These are phyloP conservation scores for Metarhizium anisopliae DNA, from an alignment of 2,329 filamentous ascomycete species.

Conservation along the genomic window DNA sequence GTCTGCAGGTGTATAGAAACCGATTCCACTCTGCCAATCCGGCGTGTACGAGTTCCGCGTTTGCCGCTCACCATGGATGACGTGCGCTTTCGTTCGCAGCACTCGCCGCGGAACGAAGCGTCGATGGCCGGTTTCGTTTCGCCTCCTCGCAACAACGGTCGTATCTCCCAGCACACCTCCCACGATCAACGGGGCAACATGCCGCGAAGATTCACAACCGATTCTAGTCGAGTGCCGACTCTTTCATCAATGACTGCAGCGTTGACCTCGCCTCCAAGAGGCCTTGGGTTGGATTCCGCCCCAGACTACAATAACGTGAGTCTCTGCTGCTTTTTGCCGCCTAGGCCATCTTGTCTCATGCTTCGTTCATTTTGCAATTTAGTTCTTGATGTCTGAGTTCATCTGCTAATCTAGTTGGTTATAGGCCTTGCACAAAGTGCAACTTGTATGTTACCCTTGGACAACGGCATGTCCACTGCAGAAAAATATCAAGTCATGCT, in stretches of 20 bases:
- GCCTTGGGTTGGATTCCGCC: slow-evolving; percentile 28
- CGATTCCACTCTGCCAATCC: slow-evolving; percentile 24
- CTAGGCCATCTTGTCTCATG: neutral
- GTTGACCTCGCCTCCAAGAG: slow-evolving; percentile 43
- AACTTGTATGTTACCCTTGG: slow-evolving; percentile 53
- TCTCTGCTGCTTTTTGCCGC: slow-evolving; percentile 5
- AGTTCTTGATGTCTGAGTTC: neutral
- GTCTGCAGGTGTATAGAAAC: slow-evolving; percentile 24
- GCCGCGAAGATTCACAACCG: slow-evolving; percentile 89
- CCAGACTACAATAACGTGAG: slow-evolving; percentile 40
- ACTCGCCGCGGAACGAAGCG: slow-evolving; percentile 68
- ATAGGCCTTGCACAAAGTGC: slow-evolving; percentile 61
- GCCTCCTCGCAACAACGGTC: slow-evolving; percentile 60
- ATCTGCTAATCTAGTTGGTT: neutral
- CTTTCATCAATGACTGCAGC: slow-evolving; percentile 40
- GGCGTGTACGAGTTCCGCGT: slow-evolving; percentile 30
- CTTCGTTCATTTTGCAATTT: neutral
- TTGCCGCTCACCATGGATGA: slow-evolving; percentile 53
- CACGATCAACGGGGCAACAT: slow-evolving; percentile 69
- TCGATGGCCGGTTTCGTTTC: slow-evolving; percentile 67
- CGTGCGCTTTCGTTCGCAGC: slow-evolving; percentile 67
- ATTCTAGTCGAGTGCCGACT: slow-evolving; percentile 74
- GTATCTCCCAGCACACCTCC: slow-evolving; percentile 42
- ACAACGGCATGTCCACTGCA: neutral
- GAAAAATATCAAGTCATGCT: neutral